phyloP scores from a whole-genome alignment of 2,329 filamentous ascomycete species.

The Nemania abortiva region DNA sequence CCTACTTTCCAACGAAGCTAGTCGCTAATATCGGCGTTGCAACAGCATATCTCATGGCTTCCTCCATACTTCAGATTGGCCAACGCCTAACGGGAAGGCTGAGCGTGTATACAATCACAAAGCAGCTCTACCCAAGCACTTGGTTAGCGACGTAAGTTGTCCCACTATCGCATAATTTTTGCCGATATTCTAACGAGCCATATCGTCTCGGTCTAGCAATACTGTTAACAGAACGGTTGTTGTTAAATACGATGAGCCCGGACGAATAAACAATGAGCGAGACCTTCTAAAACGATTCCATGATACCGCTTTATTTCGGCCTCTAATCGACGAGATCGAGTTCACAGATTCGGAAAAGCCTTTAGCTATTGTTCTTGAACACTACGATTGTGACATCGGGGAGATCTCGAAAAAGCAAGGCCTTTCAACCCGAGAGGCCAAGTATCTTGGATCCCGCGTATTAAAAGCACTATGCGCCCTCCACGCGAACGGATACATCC shows the following conservation, averaged over 20 bases:
- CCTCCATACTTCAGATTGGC: constrained; percentile 11
- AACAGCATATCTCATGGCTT: constrained; percentile 2
- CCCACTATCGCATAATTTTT: background rate
- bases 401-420: constrained; percentile 3
- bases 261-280: constrained; percentile 6
- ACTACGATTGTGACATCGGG: constrained; percentile 3
- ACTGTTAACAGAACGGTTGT: constrained; percentile 1
- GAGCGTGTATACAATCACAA: constrained; percentile 12
- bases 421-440: constrained; percentile 1
- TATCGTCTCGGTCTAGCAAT: background rate
- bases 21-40: too few relatives aligned
- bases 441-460: constrained; percentile 8
- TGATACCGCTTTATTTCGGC: constrained; percentile 5
- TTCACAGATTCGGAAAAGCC: background rate
- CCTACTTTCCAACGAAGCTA: too few relatives aligned
- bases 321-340: background rate
- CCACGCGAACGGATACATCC: constrained; percentile 1
- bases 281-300: background rate
- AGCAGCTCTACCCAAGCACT: constrained; percentile 1
- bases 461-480: constrained; percentile 1
- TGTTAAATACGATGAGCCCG: background rate
- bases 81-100: background rate
- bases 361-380: constrained; percentile 1
- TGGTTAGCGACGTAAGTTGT: constrained; percentile 5
- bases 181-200: constrained; percentile 1